Evolutionary conservation across 306 rosid species (phyloP).

Genomic region (Datisca glomerata): DNA sequence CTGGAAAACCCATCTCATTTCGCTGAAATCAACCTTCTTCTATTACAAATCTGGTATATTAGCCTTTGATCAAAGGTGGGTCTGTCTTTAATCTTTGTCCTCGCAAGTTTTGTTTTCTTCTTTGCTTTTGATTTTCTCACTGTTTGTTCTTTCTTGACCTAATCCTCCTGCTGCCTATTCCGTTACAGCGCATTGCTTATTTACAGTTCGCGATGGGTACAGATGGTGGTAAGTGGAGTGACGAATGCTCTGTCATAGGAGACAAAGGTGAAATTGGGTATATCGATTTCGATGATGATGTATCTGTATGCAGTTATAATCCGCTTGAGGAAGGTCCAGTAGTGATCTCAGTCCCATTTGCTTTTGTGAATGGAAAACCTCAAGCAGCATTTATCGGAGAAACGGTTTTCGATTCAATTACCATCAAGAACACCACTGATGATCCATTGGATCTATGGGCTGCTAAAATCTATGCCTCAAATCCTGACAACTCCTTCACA

Average conservation of each 20-base stretch:
- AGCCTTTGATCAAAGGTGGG: too few relatives aligned
- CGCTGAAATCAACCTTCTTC: too few relatives aligned
- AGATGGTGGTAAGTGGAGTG: conserved; percentile 36
- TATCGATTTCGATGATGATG: conserved; percentile 69
- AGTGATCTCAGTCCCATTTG: conserved; percentile 60
- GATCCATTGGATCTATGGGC: conserved; percentile 70
- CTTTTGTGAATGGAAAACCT: conserved; percentile 52
- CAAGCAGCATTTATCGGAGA: conserved; percentile 44
- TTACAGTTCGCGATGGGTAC: conserved; percentile 52
- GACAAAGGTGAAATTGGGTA: conserved; percentile 67
- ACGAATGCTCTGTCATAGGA: conserved; percentile 64
- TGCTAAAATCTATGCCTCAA: conserved; percentile 65
- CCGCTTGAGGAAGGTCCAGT: conserved; percentile 35
- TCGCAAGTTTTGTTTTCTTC: too few relatives aligned
- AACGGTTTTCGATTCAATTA: conserved; percentile 38
- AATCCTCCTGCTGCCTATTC: too few relatives aligned
- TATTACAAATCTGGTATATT: too few relatives aligned
- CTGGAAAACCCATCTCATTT: too few relatives aligned
- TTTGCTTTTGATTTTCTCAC: too few relatives aligned
- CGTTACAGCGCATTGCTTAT: too few relatives aligned
- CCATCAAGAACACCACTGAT: conserved; percentile 52
- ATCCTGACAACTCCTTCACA: conserved; percentile 57
- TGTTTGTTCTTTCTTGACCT: too few relatives aligned
- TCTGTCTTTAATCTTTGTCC: too few relatives aligned
- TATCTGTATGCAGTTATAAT: conserved; percentile 53